Conservation (phyloP, 2,329 filamentous ascomycete species). For the Tolypocladium album region DNA sequence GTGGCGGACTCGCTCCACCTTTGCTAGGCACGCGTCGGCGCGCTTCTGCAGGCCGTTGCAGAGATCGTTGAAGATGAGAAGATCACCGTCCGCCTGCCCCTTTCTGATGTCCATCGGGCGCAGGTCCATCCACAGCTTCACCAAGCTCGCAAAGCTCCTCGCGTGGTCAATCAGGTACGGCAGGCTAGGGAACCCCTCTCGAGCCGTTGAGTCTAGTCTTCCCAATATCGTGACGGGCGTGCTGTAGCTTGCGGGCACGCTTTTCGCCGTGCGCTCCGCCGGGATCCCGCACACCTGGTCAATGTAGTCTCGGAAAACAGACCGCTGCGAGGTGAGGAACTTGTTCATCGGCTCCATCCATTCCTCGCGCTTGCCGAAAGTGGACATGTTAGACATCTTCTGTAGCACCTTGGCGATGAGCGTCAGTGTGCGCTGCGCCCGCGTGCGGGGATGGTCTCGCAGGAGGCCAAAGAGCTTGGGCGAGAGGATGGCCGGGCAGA, state of each 20-base stretch:
- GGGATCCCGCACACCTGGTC: constrained; percentile 79
- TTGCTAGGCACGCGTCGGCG: constrained; percentile 39
- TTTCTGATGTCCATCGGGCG: constrained; percentile 27
- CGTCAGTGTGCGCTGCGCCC: constrained; percentile 78
- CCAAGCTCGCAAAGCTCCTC: constrained; percentile 71
- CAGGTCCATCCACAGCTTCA: constrained; percentile 66
- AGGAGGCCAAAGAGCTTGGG: constrained; percentile 87
- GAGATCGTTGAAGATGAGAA: constrained; percentile 41
- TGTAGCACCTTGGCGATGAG: constrained; percentile 88
- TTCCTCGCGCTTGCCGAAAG: constrained; percentile 88
- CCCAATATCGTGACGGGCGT: constrained; percentile 85
- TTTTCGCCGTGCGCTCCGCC: constrained; percentile 51
- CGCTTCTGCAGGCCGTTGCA: constrained; percentile 39
- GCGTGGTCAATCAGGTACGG: constrained; percentile 89
- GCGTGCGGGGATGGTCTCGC: constrained; percentile 68
- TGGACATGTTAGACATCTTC: constrained; percentile 80
- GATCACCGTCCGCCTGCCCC: constrained; percentile 32
- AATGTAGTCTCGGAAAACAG: constrained; percentile 77
- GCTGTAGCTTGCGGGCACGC: constrained; percentile 75
- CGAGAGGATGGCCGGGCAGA: constrained; percentile 91
- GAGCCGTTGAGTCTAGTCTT: constrained; percentile 66
- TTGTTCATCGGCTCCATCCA: constrained; percentile 99
- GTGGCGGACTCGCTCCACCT: constrained; percentile 33
- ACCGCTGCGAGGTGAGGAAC: constrained; percentile 65
- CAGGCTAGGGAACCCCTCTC: constrained; percentile 86